These are phyloP conservation scores for Naganishia albida DNA, from an alignment of 1,284 basidiomycete species.

Conservation along the genomic window DNA sequence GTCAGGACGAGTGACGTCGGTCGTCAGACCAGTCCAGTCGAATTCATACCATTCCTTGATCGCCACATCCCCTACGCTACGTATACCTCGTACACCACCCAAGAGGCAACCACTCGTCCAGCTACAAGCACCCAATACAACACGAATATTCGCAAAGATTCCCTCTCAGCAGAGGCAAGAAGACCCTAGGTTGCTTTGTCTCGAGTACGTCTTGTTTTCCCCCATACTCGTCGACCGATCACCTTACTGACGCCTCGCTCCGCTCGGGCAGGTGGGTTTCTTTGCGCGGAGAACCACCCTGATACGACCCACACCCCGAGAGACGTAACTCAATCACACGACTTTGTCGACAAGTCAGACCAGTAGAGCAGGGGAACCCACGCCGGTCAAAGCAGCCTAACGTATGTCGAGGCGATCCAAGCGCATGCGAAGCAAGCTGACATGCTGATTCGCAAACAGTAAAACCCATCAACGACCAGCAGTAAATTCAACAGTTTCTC, in stretches of 20 bases:
- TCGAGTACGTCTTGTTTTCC: constrained; percentile 33
- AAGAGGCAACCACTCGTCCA: not conserved
- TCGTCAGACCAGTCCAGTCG: too few relatives aligned
- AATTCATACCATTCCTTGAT: too few relatives aligned
- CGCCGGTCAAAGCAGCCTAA: constrained; percentile 29
- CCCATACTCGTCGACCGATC: too few relatives aligned
- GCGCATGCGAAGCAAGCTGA: not conserved
- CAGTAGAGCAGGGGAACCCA: constrained; percentile 18
- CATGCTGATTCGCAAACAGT: not conserved
- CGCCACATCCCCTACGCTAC: not conserved
- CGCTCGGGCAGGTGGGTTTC: constrained; percentile 30
- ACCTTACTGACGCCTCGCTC: not conserved
- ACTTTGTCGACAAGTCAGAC: constrained; percentile 28
- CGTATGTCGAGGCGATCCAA: constrained; percentile 7
- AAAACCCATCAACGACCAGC: constrained; percentile 9
- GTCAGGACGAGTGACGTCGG: too few relatives aligned
- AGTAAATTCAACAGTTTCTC: constrained; percentile 1
- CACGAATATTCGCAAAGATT: constrained; percentile 24
- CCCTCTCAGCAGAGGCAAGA: constrained; percentile 34
- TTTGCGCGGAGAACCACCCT: constrained; percentile 36
- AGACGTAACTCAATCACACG: constrained; percentile 19
- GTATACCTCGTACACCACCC: not conserved
- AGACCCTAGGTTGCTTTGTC: constrained; percentile 38
- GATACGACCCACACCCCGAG: constrained; percentile 33
- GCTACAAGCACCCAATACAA: constrained; percentile 17